Base-by-base conservation (phyloP, 2,329 filamentous ascomycete genomes). In the Macroventuria anomochaeta region DNA sequence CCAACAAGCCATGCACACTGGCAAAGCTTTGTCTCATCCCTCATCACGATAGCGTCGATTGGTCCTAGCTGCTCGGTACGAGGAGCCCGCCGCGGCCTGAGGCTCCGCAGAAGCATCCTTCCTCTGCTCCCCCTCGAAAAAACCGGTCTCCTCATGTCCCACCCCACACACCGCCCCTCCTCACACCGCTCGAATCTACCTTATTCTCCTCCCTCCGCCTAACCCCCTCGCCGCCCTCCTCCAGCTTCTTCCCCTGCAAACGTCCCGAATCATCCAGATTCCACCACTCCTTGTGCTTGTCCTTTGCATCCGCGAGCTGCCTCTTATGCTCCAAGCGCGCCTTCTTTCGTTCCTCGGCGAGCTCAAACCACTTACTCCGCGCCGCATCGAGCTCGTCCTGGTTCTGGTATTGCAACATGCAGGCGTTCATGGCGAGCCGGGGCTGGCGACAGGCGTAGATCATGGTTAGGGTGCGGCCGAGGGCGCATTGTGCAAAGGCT, bases 401-500 rank as follows among this genome's bases (percentile, higher is more conserved):
- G 60, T 90, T 96, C 49, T 93, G 93, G 78, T 96, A 89, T 50
- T 82, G 76, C 64, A 93, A 82, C 92, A 99, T 97, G 80, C 95
- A 99, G 57, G 80, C 82, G 78, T 99, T 99, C 95, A 99, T 99
- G 29, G 83, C 81, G 58, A 88, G 86, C 68, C 92, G 89, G 70
- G 93, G 83, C 41, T 83, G 77, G 47, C 91, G 88, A 80, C 95
- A 99, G 46, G 87, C 84, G 81, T 95, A 97, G 11, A 92, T 89
- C 53, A 95, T 89, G 51, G 88, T 92, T 66, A 97, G 85, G 5
- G 93, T 97, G 61, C 91, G 89, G 71, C 88, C 88, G 42, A 88
- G 83, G 46, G 93, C 93, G 81, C 95, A 99, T 63, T 88, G 87
- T 53, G 95, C 95, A 74, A 99, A 99, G 57, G 89, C 93, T 97